Evolutionary conservation across 2,329 filamentous ascomycete species (phyloP).

Genomic region (Xylaria sp.): DNA sequence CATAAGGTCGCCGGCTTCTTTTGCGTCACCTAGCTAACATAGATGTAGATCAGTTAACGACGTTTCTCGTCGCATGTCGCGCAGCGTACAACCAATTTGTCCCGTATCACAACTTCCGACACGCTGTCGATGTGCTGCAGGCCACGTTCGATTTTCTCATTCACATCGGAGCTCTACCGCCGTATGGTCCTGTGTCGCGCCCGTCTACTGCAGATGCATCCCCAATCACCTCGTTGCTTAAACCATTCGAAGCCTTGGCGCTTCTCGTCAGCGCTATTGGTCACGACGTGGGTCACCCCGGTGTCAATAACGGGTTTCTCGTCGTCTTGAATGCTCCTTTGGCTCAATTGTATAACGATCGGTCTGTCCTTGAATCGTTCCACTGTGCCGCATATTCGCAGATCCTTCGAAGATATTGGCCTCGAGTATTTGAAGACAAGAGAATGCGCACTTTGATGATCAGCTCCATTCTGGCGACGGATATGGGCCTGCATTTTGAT

Average conservation of each 20-base stretch:
- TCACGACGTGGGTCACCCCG: conserved; percentile 96
- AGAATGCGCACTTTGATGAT: conserved; percentile 92
- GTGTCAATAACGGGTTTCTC: conserved; percentile 97
- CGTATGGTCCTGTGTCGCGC: conserved; percentile 62
- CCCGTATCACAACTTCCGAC: conserved; percentile 97
- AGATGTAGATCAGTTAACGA: conserved; percentile 76
- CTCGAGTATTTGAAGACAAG: conserved; percentile 78
- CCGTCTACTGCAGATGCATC: conserved; percentile 58
- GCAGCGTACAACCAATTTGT: conserved; percentile 97
- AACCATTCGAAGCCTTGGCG: conserved; percentile 87
- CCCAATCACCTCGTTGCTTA: conserved; percentile 78
- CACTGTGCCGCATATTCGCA: conserved; percentile 98
- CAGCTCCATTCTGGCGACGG: conserved; percentile 95
- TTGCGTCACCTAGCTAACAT: conserved; percentile 53
- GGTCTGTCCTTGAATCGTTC: conserved; percentile 95
- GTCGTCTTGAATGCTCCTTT: conserved; percentile 91
- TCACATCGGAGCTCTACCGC: conserved; percentile 77
- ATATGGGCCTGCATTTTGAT: conserved; percentile 97
- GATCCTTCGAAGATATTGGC: conserved; percentile 93
- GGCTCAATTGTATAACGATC: conserved; percentile 95
- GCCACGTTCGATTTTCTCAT: conserved; percentile 92
- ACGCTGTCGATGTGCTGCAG: conserved; percentile 95
- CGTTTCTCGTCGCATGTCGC: conserved; percentile 87
- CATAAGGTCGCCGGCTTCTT: conserved; percentile 33
- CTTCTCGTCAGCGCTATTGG: conserved; percentile 95